Evolutionary conservation across 1,139 yeast genomes (phyloP).

Genomic region (Blastobotrys petasosporus): DNA sequence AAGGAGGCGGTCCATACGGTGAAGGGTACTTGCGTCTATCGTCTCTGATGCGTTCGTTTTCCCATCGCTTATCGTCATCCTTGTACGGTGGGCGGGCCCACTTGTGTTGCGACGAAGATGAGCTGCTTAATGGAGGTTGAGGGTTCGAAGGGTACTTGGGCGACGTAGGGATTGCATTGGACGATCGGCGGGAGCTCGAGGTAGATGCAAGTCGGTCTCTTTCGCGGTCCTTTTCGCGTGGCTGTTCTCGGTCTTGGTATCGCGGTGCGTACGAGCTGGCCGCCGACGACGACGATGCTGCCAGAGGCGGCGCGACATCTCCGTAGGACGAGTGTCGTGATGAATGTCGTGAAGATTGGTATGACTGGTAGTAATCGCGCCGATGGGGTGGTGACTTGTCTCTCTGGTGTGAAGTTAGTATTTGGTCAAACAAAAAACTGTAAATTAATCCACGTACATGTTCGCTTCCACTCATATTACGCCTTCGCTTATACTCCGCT

Average conservation of each 20-base stretch:
- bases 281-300: constrained; percentile 1
- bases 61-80: constrained; percentile 3
- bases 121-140: not conserved
- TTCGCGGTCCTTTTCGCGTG: not conserved
- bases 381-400: not conserved
- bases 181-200: constrained; percentile 4
- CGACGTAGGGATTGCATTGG: constrained; percentile 7
- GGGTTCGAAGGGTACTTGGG: constrained; percentile 3
- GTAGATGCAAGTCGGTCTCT: not conserved
- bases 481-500: constrained; percentile 29
- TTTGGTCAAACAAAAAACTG: not conserved
- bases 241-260: constrained; percentile 2
- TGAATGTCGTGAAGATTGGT: constrained; percentile 6
- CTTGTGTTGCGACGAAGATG: not conserved
- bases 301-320: not conserved
- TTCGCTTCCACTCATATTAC: constrained; percentile 17
- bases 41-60: constrained; percentile 2
- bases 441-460: not conserved
- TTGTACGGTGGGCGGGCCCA: constrained; percentile 6
- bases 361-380: constrained; percentile 10
- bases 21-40: constrained; percentile 13
- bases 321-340: constrained; percentile 10
- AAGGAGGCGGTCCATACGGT: constrained; percentile 11
- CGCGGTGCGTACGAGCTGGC: not conserved
- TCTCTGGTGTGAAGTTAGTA: not conserved